phyloP scores from a whole-genome alignment of 2,329 filamentous ascomycete species.

The Apiospora phragmitis region DNA sequence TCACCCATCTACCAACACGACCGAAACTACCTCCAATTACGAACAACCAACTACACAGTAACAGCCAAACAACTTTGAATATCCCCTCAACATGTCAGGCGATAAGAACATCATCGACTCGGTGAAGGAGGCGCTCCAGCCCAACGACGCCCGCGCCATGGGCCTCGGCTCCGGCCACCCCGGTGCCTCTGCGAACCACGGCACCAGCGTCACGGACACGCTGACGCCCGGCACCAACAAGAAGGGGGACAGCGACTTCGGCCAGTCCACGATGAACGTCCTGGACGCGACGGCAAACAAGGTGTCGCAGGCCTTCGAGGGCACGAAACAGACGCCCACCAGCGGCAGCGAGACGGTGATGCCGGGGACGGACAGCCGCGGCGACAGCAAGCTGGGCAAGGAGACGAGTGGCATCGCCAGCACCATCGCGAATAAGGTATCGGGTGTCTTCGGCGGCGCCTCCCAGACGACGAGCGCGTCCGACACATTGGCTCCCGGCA shows the following conservation, averaged over 20 bases:
- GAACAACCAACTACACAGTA: background rate
- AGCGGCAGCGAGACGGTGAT: background rate
- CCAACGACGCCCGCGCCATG: constrained; percentile 9
- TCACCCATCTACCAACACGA: background rate
- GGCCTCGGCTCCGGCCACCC: constrained; percentile 4
- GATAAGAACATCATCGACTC: constrained; percentile 6
- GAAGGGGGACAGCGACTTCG: background rate
- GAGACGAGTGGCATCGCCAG: background rate
- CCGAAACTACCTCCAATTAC: background rate
- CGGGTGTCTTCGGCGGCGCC: background rate
- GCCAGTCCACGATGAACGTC: background rate
- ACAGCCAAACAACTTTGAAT: background rate
- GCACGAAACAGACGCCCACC: background rate
- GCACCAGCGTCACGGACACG: background rate
- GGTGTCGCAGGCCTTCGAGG: background rate
- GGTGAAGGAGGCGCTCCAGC: constrained; percentile 7
- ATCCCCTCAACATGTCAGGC: background rate
- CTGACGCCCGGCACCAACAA: constrained; percentile 6
- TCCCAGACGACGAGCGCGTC: background rate
- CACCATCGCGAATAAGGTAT: constrained; percentile 6
- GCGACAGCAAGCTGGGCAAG: constrained; percentile 5
- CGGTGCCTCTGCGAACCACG: background rate
- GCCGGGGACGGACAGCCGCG: constrained; percentile 2
- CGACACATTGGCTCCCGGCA: background rate
- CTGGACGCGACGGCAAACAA: background rate